phyloP scores from a whole-genome alignment of 2,329 filamentous ascomycete species.

The Triangularia setosa region DNA sequence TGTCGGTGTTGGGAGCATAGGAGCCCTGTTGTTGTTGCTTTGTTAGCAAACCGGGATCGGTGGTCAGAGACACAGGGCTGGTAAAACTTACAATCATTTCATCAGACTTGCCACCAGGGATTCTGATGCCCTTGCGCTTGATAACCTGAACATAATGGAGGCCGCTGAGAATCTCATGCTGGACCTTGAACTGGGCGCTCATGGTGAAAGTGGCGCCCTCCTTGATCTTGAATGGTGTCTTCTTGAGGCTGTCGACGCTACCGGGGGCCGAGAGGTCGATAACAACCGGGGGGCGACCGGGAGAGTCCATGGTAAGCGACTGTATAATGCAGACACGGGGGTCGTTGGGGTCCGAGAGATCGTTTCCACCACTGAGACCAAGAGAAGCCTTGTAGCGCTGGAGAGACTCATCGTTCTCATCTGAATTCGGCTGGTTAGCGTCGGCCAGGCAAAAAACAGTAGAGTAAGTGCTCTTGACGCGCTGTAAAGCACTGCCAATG shows the following conservation, averaged over 20 bases:
- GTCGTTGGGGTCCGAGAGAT: conserved; percentile 73
- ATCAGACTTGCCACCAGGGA: conserved; percentile 74
- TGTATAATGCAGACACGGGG: conserved; percentile 90
- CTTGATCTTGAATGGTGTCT: conserved; percentile 96
- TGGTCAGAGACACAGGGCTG: background rate
- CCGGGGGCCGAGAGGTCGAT: conserved; percentile 78
- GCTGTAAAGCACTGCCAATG: conserved; percentile 1
- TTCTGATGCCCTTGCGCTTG: conserved; percentile 79
- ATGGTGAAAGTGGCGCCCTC: conserved; percentile 92
- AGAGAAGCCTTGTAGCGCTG: conserved; percentile 97
- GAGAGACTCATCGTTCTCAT: conserved; percentile 81
- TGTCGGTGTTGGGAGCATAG: conserved; percentile 87
- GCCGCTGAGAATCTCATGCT: conserved; percentile 92
- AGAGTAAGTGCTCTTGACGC: background rate
- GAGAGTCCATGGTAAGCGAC: conserved; percentile 80
- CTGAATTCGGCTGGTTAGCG: conserved; percentile 34
- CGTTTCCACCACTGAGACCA: conserved; percentile 71
- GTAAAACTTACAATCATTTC: conserved; percentile 86
- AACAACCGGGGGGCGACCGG: conserved; percentile 77
- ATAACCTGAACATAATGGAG: conserved; percentile 94
- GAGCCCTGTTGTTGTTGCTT: conserved; percentile 61
- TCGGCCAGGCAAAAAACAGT: background rate
- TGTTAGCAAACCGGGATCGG: background rate
- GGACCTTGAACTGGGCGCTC: conserved; percentile 90
- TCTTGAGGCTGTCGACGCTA: conserved; percentile 73